phyloP scores from a whole-genome alignment of 352 stramenopile genomes.

The Pythium aphanidermatum region DNA sequence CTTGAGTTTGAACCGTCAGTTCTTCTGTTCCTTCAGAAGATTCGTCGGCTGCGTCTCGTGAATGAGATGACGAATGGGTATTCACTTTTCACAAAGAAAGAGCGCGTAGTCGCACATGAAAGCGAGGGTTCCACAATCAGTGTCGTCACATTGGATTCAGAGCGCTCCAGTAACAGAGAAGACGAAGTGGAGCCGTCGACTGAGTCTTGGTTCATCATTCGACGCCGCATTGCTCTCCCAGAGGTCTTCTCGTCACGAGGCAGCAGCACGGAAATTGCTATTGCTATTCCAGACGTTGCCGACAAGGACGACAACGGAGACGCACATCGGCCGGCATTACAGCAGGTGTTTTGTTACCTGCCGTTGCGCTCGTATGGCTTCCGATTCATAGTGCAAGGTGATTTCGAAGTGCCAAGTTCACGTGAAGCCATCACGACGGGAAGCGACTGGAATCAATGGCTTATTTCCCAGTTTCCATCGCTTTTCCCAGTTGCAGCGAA shows the following conservation, averaged over 20 bases:
- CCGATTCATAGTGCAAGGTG: constrained; percentile 79
- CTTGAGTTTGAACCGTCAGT: constrained; percentile 69
- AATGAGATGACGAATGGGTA: constrained; percentile 30
- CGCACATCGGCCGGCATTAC: constrained; percentile 34
- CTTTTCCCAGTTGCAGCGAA: constrained; percentile 29
- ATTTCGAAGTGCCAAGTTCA: constrained; percentile 84
- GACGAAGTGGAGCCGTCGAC: constrained; percentile 15
- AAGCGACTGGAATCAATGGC: constrained; percentile 87
- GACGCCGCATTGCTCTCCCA: constrained; percentile 25
- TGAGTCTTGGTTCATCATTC: constrained; percentile 64
- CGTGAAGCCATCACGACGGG: constrained; percentile 77
- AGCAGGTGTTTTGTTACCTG: constrained; percentile 82
- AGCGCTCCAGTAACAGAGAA: neutral
- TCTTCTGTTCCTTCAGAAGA: constrained; percentile 71
- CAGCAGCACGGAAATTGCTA: constrained; percentile 42
- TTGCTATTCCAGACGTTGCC: constrained; percentile 38
- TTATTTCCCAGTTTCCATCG: constrained; percentile 59
- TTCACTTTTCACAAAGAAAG: constrained; percentile 42
- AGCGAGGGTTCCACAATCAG: neutral
- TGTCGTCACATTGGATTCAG: constrained; percentile 11
- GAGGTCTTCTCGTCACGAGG: constrained; percentile 14
- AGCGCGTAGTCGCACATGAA: neutral
- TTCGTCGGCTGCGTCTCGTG: constrained; percentile 50
- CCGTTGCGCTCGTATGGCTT: constrained; percentile 78
- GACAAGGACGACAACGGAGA: constrained; percentile 3